A percentile compares a stretch with the other conserved stretches of the same genome.
phyloP scores from a whole-genome alignment of 73 alveolate genomes.

The Blepharisma stoltei region DNA sequence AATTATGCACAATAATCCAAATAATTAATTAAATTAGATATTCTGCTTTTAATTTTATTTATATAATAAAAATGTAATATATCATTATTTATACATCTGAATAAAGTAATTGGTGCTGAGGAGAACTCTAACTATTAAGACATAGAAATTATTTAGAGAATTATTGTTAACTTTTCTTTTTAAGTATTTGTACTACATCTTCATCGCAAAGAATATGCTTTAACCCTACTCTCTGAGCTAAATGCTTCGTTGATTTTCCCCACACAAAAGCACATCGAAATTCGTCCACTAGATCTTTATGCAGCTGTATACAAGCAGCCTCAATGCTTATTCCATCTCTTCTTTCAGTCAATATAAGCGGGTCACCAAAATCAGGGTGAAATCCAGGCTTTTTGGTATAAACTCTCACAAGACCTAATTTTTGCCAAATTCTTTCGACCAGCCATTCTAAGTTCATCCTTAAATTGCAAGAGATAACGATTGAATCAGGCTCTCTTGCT shows the following conservation, averaged over 20 bases:
- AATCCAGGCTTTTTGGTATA: conserved; percentile 96
- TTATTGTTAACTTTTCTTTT: conserved; percentile 44
- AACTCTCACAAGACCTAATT: conserved; percentile 93
- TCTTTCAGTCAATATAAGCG: conserved; percentile 88
- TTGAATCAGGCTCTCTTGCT: conserved; percentile 81
- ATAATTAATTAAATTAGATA: too few species aligned
- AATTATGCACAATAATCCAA: too few species aligned
- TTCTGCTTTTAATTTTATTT: too few species aligned
- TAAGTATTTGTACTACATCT: conserved; percentile 94
- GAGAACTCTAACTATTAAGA: too few species aligned
- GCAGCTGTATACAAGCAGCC: conserved; percentile 85
- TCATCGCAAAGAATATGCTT: conserved; percentile 90
- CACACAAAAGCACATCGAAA: conserved; percentile 93
- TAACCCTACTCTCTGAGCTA: conserved; percentile 93
- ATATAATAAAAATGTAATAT: too few species aligned
- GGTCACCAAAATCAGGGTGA: conserved; percentile 94
- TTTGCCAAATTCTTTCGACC: conserved; percentile 95
- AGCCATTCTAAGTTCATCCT: conserved; percentile 85
- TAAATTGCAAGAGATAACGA: conserved; percentile 84
- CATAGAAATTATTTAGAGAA: too few species aligned
- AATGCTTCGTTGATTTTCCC: conserved; percentile 95
- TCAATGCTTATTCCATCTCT: conserved; percentile 92
- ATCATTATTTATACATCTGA: too few species aligned
- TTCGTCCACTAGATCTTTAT: conserved; percentile 84
- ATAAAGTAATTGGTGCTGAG: too few species aligned